These are phyloP conservation scores for Canavalia ensiformis DNA, from an alignment of 306 rosid genomes.

Conservation along the genomic window DNA sequence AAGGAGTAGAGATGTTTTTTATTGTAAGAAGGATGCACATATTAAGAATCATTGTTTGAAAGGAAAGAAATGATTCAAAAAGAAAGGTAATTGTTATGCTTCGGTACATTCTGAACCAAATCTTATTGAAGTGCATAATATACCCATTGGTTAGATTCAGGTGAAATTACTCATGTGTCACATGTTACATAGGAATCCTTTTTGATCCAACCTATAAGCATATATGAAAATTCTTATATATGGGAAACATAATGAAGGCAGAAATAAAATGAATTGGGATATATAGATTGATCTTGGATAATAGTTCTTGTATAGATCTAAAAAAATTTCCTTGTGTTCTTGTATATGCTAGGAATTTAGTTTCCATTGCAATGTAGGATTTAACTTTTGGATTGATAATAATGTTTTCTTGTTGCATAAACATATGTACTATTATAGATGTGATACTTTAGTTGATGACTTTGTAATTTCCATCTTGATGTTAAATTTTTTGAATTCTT, in stretches of 20 bases:
- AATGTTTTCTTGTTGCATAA: neutral
- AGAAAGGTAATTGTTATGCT: too few species aligned
- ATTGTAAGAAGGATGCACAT: too few species aligned
- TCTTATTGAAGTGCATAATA: neutral
- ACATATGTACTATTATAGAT: neutral
- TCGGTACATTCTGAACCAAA: too few species aligned
- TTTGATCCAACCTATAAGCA: neutral
- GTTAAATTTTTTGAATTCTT: neutral
- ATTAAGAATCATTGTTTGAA: too few species aligned
- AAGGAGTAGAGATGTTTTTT: too few species aligned
- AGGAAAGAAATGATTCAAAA: too few species aligned
- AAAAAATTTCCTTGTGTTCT: neutral
- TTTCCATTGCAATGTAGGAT: neutral
- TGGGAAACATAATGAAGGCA: neutral
- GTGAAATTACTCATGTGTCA: neutral
- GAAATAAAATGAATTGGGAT: neutral
- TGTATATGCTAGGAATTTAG: neutral
- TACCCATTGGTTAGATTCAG: neutral
- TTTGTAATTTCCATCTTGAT: neutral
- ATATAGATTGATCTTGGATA: neutral
- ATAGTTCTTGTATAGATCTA: neutral
- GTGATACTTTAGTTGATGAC: neutral
- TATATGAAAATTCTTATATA: neutral
- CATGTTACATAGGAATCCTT: neutral
- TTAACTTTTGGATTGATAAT: neutral